Conservation (phyloP, 768 basidiomycete genomes). For the Lactarius deliciosus region DNA sequence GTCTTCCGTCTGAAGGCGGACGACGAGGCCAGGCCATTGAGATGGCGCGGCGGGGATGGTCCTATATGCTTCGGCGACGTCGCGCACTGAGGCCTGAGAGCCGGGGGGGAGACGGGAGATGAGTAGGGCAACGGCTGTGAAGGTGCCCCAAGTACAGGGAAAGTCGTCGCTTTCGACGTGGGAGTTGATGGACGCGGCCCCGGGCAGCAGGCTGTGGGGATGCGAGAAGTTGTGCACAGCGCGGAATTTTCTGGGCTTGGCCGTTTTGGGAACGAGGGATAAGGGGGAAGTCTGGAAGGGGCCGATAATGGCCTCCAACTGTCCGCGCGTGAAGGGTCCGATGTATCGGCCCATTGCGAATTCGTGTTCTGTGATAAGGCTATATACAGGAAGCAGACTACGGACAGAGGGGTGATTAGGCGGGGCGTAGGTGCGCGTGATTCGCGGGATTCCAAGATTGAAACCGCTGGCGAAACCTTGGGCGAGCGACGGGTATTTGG, state of each 20-base stretch:
- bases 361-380: slow-evolving; percentile 28
- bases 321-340: slow-evolving; percentile 34
- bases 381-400: slow-evolving; percentile 22
- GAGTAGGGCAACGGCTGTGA: too few relatives aligned
- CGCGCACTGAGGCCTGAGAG: too few relatives aligned
- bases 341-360: slow-evolving; percentile 18
- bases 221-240: slow-evolving; percentile 42
- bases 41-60: too few relatives aligned
- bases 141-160: background rate
- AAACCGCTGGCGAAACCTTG: slow-evolving; percentile 38
- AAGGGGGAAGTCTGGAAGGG: slow-evolving; percentile 36
- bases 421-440: slow-evolving; percentile 36
- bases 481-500: slow-evolving; percentile 32
- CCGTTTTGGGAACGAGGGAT: slow-evolving; percentile 38
- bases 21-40: too few relatives aligned
- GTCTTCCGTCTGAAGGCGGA: too few relatives aligned
- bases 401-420: slow-evolving; percentile 35
- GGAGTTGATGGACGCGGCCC: background rate
- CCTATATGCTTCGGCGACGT: too few relatives aligned
- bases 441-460: slow-evolving; percentile 36
- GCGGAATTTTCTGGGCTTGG: slow-evolving; percentile 37
- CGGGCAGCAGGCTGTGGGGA: slow-evolving; percentile 11
- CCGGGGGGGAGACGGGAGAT: too few relatives aligned
- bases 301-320: slow-evolving; percentile 37
- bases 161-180: background rate